These are phyloP conservation scores for Pezicula rhizophila DNA, from an alignment of 2,329 filamentous ascomycete genomes.

Conservation along the genomic window DNA sequence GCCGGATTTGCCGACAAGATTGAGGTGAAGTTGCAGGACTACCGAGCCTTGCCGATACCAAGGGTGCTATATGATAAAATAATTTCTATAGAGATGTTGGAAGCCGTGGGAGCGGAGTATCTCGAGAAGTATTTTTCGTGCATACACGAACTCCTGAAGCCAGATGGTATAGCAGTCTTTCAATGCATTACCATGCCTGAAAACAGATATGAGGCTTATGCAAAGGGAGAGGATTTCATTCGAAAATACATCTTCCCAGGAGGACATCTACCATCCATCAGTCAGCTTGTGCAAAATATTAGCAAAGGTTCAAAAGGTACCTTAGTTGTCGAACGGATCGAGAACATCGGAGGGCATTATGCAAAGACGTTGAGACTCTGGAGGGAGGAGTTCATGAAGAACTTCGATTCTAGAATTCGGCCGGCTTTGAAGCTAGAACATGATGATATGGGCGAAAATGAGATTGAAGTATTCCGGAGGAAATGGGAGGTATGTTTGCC, in stretches of 20 bases:
- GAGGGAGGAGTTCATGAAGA: constrained; percentile 58
- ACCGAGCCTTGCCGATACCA: constrained; percentile 53
- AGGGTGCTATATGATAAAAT: constrained; percentile 60
- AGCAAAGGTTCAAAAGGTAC: constrained; percentile 52
- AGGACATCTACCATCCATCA: constrained; percentile 60
- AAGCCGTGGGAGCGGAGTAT: constrained; percentile 65
- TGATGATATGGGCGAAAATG: constrained; percentile 51
- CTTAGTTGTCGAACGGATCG: constrained; percentile 59
- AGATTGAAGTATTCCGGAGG: constrained; percentile 59
- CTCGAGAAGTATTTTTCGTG: constrained; percentile 61
- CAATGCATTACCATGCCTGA: constrained; percentile 77
- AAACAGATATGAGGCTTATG: constrained; percentile 58
- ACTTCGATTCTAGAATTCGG: constrained; percentile 55
- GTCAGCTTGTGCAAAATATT: constrained; percentile 53
- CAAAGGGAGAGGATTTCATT: constrained; percentile 66
- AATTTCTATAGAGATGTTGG: constrained; percentile 72
- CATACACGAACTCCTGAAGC: constrained; percentile 58
- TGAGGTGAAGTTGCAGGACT: constrained; percentile 62
- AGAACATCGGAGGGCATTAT: constrained; percentile 72
- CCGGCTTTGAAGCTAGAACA: constrained; percentile 55
- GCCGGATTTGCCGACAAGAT: constrained; percentile 57
- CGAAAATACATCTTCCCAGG: constrained; percentile 73
- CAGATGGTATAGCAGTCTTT: constrained; percentile 61
- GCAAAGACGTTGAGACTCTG: constrained; percentile 62
- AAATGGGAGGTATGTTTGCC: constrained; percentile 58